Conservation (phyloP, 257 asterid genomes). For the Nicotiana noctiflora region DNA sequence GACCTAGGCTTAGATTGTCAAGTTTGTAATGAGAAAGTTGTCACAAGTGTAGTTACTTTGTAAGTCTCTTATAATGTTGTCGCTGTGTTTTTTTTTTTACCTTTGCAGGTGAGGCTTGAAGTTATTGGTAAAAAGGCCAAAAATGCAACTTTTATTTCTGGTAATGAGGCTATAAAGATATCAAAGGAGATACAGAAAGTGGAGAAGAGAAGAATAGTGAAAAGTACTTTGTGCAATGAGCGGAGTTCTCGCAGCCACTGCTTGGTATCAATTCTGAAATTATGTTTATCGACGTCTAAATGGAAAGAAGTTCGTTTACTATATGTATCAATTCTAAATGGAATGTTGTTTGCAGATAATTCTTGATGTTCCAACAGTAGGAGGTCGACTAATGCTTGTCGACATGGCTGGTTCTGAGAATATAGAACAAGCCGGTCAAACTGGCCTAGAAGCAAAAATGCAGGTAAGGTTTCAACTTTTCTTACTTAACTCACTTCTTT, state of each 20-base stretch:
- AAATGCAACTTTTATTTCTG: slow-evolving; percentile 81
- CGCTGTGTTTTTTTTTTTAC: background rate
- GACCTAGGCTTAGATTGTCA: no score
- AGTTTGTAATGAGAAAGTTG: no score
- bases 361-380: slow-evolving; percentile 94
- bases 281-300: background rate
- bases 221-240: slow-evolving; percentile 84
- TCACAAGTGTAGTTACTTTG: no score
- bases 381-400: slow-evolving; percentile 92
- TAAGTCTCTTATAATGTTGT: background rate
- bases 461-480: slow-evolving; percentile 37
- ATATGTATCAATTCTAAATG: no score
- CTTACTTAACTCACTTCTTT: background rate
- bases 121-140: slow-evolving; percentile 94
- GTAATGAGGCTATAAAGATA: slow-evolving; percentile 79
- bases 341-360: slow-evolving; percentile 47
- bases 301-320: background rate
- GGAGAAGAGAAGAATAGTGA: slow-evolving; percentile 90
- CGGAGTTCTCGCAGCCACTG: slow-evolving; percentile 96
- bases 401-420: slow-evolving; percentile 99
- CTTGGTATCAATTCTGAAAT: slow-evolving; percentile 45
- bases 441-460: slow-evolving; percentile 85
- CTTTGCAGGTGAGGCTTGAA: slow-evolving; percentile 65
- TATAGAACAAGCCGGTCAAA: slow-evolving; percentile 96
- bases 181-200: slow-evolving; percentile 91